Percentiles rank a stretch among this genome's conserved stretches.
phyloP scores from a whole-genome alignment of 495 filamentous ascomycete genomes.

The Hypoxylon perforatum region DNA sequence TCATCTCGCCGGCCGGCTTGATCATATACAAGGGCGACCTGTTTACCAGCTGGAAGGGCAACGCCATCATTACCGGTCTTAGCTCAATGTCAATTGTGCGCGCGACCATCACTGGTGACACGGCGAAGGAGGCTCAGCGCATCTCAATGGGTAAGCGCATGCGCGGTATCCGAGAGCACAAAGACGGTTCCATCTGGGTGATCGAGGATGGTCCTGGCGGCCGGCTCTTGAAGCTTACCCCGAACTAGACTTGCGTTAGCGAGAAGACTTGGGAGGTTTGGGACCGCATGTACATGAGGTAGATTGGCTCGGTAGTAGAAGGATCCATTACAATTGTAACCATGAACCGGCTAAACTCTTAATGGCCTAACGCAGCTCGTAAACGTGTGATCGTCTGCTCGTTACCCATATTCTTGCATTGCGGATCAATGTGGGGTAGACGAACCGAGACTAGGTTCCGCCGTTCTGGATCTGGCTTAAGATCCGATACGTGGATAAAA shows the following conservation, averaged over 20 bases:
- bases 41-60: slow-evolving; percentile 51
- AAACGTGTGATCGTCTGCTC: no score
- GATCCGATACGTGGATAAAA: no score
- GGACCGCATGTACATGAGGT: slow-evolving; percentile 42
- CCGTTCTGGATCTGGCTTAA: no score
- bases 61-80: slow-evolving; percentile 49
- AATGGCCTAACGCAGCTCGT: no score
- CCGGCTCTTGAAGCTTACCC: slow-evolving; percentile 51
- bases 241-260: slow-evolving; percentile 45
- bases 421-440: no score
- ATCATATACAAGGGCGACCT: slow-evolving; percentile 53
- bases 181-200: slow-evolving; percentile 50
- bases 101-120: slow-evolving; percentile 48
- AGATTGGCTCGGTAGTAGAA: no score
- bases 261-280: slow-evolving; percentile 43
- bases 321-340: no score
- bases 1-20: slow-evolving; percentile 49
- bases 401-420: no score
- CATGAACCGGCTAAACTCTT: no score
- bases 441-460: no score
- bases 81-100: slow-evolving; percentile 46
- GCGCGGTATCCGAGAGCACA: slow-evolving; percentile 48
- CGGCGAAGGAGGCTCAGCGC: slow-evolving; percentile 49
- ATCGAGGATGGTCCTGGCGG: slow-evolving; percentile 48
- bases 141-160: slow-evolving; percentile 50